phyloP scores from a whole-genome alignment of 495 filamentous ascomycete genomes.

The Rostrohypoxylon terebratum region DNA sequence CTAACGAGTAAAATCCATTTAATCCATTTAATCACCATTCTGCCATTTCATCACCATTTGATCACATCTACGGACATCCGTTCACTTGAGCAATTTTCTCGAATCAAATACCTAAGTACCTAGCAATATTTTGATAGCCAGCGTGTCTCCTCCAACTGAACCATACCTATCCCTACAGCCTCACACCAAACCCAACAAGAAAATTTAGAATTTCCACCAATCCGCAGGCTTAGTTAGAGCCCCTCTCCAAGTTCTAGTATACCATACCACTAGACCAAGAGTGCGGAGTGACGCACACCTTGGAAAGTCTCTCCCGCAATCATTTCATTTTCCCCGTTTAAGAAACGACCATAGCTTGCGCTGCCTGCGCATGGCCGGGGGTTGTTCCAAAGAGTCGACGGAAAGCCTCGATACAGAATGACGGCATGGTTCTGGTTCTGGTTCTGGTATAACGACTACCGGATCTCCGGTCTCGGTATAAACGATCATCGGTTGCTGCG shows the following conservation, averaged over 20 bases:
- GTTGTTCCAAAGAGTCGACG: slow-evolving; percentile 14
- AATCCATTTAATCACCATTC: too few species aligned
- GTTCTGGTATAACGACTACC: slow-evolving; percentile 11
- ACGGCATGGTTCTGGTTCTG: neutral
- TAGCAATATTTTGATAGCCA: neutral
- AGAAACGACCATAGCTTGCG: neutral
- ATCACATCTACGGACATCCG: neutral
- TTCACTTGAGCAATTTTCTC: neutral
- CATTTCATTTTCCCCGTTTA: neutral
- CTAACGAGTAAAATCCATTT: neutral
- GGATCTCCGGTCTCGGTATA: slow-evolving; percentile 3
- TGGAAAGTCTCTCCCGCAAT: neutral
- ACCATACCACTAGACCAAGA: too few species aligned
- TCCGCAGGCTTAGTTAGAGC: neutral
- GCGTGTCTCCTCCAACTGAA: neutral
- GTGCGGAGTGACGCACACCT: too few species aligned
- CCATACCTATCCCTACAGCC: neutral
- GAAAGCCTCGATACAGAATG: neutral
- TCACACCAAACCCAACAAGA: neutral
- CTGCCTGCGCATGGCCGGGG: neutral
- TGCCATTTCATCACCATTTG: too few species aligned
- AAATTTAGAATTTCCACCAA: neutral
- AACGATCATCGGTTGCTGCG: neutral
- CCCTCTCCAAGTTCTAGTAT: too few species aligned
- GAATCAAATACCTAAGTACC: neutral